Percentiles rank a stretch among this genome's conserved stretches.
Conservation (phyloP, 495 filamentous ascomycete genomes). For the Neurospora sp. region DNA sequence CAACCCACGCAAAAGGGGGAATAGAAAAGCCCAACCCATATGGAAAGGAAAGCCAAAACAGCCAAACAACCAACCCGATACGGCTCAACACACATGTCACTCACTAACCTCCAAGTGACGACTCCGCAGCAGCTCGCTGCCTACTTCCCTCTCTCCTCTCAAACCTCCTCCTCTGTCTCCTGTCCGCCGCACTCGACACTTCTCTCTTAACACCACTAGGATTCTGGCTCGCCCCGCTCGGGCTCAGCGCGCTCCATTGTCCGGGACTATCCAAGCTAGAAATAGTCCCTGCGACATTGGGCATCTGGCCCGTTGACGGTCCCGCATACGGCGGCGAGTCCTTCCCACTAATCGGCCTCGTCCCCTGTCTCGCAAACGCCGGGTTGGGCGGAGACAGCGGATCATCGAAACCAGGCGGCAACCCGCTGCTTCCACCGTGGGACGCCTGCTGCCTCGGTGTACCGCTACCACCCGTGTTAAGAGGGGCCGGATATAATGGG, state of each 20-base stretch:
- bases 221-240: conserved; percentile 17
- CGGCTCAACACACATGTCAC: neutral
- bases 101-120: neutral
- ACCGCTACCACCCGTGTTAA: neutral
- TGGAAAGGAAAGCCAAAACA: neutral
- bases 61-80: neutral
- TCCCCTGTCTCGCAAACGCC: conserved; percentile 26
- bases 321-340: conserved; percentile 47
- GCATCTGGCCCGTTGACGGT: conserved; percentile 27
- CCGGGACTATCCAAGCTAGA: conserved; percentile 31
- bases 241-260: conserved; percentile 25
- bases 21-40: neutral
- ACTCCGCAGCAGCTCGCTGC: conserved; percentile 16
- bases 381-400: conserved; percentile 38
- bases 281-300: conserved; percentile 24
- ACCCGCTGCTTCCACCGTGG: neutral
- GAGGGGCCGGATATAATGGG: conserved; percentile 3
- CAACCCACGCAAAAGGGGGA: neutral
- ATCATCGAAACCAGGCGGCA: conserved; percentile 4
- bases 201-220: neutral
- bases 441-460: neutral
- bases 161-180: conserved; percentile 35
- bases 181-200: conserved; percentile 23
- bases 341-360: conserved; percentile 17
- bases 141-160: conserved; percentile 35